Evolutionary conservation across 768 basidiomycete species (phyloP), one percentile per base, ranked within the genome.

Genomic region (Hericium alpestre): DNA sequence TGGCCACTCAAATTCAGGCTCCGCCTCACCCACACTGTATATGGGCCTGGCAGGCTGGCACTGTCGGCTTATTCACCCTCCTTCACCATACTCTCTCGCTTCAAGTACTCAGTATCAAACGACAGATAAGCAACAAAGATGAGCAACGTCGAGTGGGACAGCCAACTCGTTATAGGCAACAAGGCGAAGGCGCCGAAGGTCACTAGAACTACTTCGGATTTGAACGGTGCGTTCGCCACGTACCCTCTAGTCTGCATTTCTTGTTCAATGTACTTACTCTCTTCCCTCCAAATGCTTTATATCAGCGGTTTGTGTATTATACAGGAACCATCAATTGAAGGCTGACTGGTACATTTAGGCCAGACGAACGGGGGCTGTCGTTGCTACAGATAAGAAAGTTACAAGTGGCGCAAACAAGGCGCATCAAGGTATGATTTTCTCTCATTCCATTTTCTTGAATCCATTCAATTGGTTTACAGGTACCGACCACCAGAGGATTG

Each of bases 401-500:
- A 72, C 81, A 13, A 76, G 69, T 25, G 87, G 86, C 39, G 68
- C 69, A 47, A 93, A 93, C 78, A 93, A 90, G 71, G 83, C 83
- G 32, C 84, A 85, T 67, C 75, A 74, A 65, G 85, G 90, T 90
- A 25, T 16, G 49, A 18, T 23, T 16, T 25, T 9, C 46, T 47
- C 23, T 7, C 20, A 9, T 50, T 46, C 23, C 25, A 10, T 51
- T 1, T 18, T 8, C 13, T 23, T 22, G 8, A 20, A 48, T 48
- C 16, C 38, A 7, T 32, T 41, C 38, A 9, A 51, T 32, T 2
- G 23, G 61, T 20, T 61, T 38, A 6, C 58, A 93, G 91, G 89
- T 38, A 89, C 90, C 61, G 93, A 97, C 72, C 92, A 95, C 73
- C 90, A 93, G 67, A 83, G 82, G 56, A 93, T 94, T 67, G 93